Conservation (phyloP, 2,329 filamentous ascomycete species). For the Botrytis tulipae region DNA sequence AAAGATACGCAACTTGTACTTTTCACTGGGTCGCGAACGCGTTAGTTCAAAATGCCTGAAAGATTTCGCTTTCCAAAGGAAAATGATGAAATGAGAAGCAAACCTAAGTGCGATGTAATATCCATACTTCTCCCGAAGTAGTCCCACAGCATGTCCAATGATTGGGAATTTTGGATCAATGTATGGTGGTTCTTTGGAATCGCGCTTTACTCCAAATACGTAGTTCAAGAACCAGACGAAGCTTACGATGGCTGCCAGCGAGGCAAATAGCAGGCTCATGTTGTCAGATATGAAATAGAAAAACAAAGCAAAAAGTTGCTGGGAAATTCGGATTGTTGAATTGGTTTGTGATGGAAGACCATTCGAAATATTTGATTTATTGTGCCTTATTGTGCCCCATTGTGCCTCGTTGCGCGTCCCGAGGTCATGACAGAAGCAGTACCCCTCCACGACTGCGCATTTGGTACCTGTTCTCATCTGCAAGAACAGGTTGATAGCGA, state of each 20-base stretch:
- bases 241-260: no score
- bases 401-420: no score
- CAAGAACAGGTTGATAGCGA: not conserved
- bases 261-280: no score
- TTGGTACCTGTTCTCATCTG: not conserved
- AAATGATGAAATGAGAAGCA: not conserved
- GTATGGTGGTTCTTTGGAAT: not conserved
- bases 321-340: no score
- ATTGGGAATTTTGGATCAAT: slow-evolving; percentile 5
- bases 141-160: slow-evolving; percentile 1
- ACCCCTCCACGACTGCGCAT: not conserved
- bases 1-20: slow-evolving; percentile 7
- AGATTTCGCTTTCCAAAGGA: not conserved
- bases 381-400: no score
- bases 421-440: not conserved
- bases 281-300: no score
- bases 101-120: not conserved
- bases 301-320: no score
- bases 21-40: not conserved
- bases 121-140: slow-evolving; percentile 1
- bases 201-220: no score
- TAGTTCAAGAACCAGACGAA: no score
- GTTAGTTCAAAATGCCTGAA: not conserved
- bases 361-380: no score
- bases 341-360: no score